phyloP scores from a whole-genome alignment of 257 asterid genomes.

The Gynochthodes officinalis region DNA sequence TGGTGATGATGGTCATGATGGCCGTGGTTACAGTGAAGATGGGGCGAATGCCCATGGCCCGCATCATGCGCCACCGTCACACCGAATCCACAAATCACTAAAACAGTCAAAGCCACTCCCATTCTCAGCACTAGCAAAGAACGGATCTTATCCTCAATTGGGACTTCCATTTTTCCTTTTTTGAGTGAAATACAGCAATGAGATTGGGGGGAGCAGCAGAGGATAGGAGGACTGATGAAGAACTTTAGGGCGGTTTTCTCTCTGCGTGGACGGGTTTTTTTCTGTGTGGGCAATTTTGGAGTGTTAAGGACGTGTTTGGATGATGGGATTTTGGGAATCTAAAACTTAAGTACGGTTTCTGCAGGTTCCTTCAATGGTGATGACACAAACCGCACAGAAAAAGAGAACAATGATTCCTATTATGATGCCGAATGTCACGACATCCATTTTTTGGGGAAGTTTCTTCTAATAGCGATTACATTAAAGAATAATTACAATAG shows the following conservation, averaged over 20 bases:
- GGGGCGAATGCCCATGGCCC: conserved; percentile 6
- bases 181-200: not conserved
- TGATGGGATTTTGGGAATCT: conserved; percentile 11
- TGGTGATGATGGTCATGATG: conserved; percentile 32
- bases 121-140: not conserved
- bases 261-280: too few species aligned
- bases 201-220: not conserved
- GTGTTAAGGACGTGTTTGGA: conserved; percentile 27
- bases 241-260: not conserved
- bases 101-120: conserved; percentile 2
- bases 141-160: not conserved
- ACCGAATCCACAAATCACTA: conserved; percentile 19
- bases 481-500: too few species aligned
- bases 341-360: conserved; percentile 36
- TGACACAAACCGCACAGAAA: conserved; percentile 66
- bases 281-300: not conserved
- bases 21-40: conserved; percentile 34
- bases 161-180: conserved; percentile 15
- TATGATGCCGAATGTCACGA: conserved; percentile 77
- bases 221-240: not conserved
- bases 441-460: conserved; percentile 48
- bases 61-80: conserved; percentile 20
- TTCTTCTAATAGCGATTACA: too few species aligned
- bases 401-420: conserved; percentile 79
- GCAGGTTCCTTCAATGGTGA: conserved; percentile 85